Percentiles rank a stretch among this genome's conserved stretches.
These are phyloP conservation scores for Ogataea parapolymorpha DNA, from an alignment of 805 yeast genomes.

Conservation along the genomic window DNA sequence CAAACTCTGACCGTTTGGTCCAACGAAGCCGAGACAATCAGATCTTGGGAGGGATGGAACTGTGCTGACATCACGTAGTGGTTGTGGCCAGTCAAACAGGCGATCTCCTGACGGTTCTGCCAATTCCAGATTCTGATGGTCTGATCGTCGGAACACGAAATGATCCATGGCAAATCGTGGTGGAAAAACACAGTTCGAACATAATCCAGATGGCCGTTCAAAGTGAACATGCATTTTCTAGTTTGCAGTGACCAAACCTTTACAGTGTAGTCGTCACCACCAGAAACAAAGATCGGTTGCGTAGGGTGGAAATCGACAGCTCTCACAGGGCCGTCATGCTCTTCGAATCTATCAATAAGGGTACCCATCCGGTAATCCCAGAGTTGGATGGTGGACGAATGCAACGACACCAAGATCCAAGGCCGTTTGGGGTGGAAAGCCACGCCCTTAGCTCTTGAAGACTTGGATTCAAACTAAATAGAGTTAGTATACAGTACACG, in stretches of 20 bases:
- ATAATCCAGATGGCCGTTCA: slow-evolving; percentile 92
- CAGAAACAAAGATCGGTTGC: slow-evolving; percentile 94
- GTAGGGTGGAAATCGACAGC: slow-evolving; percentile 96
- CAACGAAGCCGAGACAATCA: slow-evolving; percentile 91
- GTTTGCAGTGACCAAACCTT: slow-evolving; percentile 95
- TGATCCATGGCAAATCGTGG: slow-evolving; percentile 94
- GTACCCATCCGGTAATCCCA: slow-evolving; percentile 99
- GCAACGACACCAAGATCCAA: slow-evolving; percentile 92
- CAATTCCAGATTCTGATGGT: slow-evolving; percentile 99
- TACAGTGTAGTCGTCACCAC: slow-evolving; percentile 94
- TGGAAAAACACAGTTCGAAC: slow-evolving; percentile 94
- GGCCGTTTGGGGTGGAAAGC: slow-evolving; percentile 96
- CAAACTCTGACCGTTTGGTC: slow-evolving; percentile 99
- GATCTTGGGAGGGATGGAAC: slow-evolving; percentile 93
- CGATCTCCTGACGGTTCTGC: slow-evolving; percentile 97
- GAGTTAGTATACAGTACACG: slow-evolving; percentile 14
- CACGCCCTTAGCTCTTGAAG: slow-evolving; percentile 95
- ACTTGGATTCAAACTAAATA: slow-evolving; percentile 88
- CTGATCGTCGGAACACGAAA: slow-evolving; percentile 95
- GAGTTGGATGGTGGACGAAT: slow-evolving; percentile 96
- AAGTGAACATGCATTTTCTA: slow-evolving; percentile 85
- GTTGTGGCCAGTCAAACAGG: slow-evolving; percentile 95
- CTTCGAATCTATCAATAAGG: slow-evolving; percentile 91
- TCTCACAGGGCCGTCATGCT: slow-evolving; percentile 98
- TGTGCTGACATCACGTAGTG: slow-evolving; percentile 98